Percentiles rank a stretch among this genome's conserved stretches.
phyloP scores from a whole-genome alignment of 1,139 yeast species.

The Debaryomycetaceae sp. region DNA sequence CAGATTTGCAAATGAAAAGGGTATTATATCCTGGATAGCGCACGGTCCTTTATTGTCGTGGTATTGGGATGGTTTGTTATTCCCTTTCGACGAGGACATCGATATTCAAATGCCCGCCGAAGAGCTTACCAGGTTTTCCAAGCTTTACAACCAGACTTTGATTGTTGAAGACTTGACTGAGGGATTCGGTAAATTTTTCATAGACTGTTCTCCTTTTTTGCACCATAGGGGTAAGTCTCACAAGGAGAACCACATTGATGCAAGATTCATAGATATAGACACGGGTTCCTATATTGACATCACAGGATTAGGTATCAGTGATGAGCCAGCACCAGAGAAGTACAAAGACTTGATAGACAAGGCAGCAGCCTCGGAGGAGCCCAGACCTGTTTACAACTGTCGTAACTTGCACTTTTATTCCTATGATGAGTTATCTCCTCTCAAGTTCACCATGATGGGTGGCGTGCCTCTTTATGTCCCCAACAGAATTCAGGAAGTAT shows the following conservation, averaged over 20 bases:
- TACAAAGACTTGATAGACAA: constrained; percentile 11
- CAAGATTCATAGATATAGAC: constrained; percentile 38
- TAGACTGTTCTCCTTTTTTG: constrained; percentile 32
- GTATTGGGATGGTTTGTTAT: constrained; percentile 36
- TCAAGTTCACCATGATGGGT: constrained; percentile 27
- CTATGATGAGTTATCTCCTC: constrained; percentile 31
- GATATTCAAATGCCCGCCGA: constrained; percentile 34
- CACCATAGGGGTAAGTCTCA: constrained; percentile 29
- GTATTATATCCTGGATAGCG: constrained; percentile 33
- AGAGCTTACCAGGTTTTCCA: constrained; percentile 24
- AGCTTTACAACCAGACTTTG: constrained; percentile 26
- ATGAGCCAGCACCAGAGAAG: constrained; percentile 21
- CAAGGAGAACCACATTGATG: constrained; percentile 35
- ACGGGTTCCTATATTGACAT: constrained; percentile 40
- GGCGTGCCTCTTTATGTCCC: constrained; percentile 34
- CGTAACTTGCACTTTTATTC: constrained; percentile 31
- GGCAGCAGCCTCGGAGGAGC: constrained; percentile 10
- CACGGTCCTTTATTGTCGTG: constrained; percentile 35
- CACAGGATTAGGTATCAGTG: constrained; percentile 32
- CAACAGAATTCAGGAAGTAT: constrained; percentile 19
- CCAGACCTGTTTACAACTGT: constrained; percentile 27
- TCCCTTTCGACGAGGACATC: constrained; percentile 32
- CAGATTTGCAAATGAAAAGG: constrained; percentile 30
- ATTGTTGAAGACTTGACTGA: constrained; percentile 27
- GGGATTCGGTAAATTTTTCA: constrained; percentile 29